Evolutionary conservation across 345 rosid genomes (phyloP), one percentile per base, ranked within the genome.

Genomic region (Arabis alpina): DNA sequence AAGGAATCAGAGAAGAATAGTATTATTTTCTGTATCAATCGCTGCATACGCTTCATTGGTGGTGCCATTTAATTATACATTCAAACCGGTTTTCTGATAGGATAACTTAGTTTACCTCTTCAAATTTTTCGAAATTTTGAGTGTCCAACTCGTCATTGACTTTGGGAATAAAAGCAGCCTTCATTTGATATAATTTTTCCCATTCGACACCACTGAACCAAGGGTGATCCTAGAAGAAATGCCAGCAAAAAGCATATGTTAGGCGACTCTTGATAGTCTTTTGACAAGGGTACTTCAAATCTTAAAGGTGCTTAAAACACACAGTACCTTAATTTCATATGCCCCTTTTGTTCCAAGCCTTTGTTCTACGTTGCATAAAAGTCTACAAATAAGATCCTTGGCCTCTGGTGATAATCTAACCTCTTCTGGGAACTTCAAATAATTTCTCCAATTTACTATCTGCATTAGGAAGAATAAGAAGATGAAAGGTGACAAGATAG

Each of bases 401-500:
- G 98, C 97, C 62, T 88, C 96, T 10, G 84, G 80, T 70, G 99
- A 88, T 71, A 94, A 76, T 78, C 81, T 94, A 72, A 89, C 99
- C 81, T 94, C 99, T 79, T 94, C 99, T 0, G 98, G 99, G 70
- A 94, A 94, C 73, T 94, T 94, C 61, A 94, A 82, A 76, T 89
- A 95, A 47, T 91, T 89, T 82, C 89, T 88, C 99, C 99, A 94
- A 56, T 94, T 91, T 59, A 94, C 99, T 55, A 94, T 94, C 97
- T 94, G 85, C 75, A 78, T 11, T 57, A 59, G 24, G 48, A 30
- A 53, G 23, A 60, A 74, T 36, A 16, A 43, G 27, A 41, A 58
- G 47, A 58, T 44, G 16, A 5, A 39, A 50, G 19, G 27, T 57
- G 32, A 23, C 14, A 34, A 14, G 55, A 16, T 59, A 58, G 25